phyloP scores from a whole-genome alignment of 805 yeast species.

The Lipomyces kockii region DNA sequence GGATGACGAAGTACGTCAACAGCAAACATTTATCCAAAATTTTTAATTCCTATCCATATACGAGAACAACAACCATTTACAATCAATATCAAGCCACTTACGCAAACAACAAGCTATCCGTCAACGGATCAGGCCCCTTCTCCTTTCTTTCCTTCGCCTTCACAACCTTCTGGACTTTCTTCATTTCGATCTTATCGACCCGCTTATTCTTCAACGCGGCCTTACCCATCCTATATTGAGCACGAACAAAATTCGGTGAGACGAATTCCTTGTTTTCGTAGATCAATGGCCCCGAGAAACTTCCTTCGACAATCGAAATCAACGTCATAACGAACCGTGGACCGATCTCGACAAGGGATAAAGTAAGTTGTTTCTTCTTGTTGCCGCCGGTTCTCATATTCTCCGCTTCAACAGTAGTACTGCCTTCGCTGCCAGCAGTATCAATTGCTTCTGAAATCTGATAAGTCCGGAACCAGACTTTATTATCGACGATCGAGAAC shows the following conservation, averaged over 20 bases:
- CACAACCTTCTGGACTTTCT: constrained; percentile 25
- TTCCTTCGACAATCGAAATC: constrained; percentile 90
- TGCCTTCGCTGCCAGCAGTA: constrained; percentile 40
- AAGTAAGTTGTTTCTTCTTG: constrained; percentile 54
- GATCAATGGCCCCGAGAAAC: constrained; percentile 96
- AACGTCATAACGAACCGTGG: constrained; percentile 94
- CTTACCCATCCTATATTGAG: constrained; percentile 78
- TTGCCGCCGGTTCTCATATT: constrained; percentile 48
- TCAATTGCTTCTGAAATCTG: constrained; percentile 76
- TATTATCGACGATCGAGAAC: constrained; percentile 87
- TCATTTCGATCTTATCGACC: constrained; percentile 52
- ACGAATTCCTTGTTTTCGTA: constrained; percentile 97
- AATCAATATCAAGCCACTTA: constrained; percentile 5
- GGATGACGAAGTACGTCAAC: too few relatives aligned
- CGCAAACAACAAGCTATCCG: constrained; percentile 28
- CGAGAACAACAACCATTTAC: background rate
- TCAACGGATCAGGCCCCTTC: constrained; percentile 30
- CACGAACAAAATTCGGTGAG: constrained; percentile 92
- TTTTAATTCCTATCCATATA: background rate
- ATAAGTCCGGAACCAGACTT: constrained; percentile 93
- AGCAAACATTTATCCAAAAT: background rate
- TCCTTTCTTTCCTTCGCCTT: constrained; percentile 22
- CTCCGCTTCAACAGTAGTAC: constrained; percentile 51
- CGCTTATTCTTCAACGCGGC: constrained; percentile 80
- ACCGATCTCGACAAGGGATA: constrained; percentile 90